phyloP scores from a whole-genome alignment of 139 green algal genomes.

The Ulvella scutata region DNA sequence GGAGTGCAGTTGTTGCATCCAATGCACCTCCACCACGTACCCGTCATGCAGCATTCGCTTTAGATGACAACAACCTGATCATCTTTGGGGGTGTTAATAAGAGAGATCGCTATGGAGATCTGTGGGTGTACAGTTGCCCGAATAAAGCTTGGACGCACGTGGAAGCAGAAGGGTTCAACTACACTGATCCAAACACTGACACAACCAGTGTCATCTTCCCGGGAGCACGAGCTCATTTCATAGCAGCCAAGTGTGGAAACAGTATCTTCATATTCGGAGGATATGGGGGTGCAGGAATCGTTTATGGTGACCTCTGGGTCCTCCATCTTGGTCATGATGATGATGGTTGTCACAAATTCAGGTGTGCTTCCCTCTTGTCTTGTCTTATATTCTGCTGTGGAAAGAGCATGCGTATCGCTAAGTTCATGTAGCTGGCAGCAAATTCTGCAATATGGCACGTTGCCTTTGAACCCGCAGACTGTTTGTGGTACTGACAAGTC shows the following conservation, averaged over 20 bases:
- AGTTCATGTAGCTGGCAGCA: too few relatives aligned
- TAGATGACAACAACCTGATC: slow-evolving; percentile 46
- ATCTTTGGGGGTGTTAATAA: slow-evolving; percentile 68
- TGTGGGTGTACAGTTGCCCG: slow-evolving; percentile 50
- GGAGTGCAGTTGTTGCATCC: slow-evolving; percentile 15
- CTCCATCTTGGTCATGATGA: slow-evolving; percentile 23
- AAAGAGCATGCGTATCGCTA: too few relatives aligned
- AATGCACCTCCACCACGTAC: slow-evolving; percentile 36
- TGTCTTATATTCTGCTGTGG: too few relatives aligned
- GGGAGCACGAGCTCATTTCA: slow-evolving; percentile 53
- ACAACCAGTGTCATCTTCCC: slow-evolving; percentile 24
- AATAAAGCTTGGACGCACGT: slow-evolving; percentile 38
- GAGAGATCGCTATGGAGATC: slow-evolving; percentile 51
- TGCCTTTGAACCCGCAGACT: too few relatives aligned
- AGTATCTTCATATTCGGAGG: slow-evolving; percentile 60
- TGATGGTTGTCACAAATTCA: background rate
- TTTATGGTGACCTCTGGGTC: slow-evolving; percentile 60
- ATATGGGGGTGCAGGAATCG: slow-evolving; percentile 56
- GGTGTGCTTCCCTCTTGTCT: background rate
- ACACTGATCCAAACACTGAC: background rate
- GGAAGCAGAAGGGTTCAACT: background rate
- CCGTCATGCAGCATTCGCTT: slow-evolving; percentile 41
- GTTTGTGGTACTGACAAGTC: too few relatives aligned
- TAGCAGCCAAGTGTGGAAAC: slow-evolving; percentile 40
- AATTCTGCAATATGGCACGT: too few relatives aligned